Conservation (phyloP, 179 eudicot species). For the Spinacia oleracea region DNA sequence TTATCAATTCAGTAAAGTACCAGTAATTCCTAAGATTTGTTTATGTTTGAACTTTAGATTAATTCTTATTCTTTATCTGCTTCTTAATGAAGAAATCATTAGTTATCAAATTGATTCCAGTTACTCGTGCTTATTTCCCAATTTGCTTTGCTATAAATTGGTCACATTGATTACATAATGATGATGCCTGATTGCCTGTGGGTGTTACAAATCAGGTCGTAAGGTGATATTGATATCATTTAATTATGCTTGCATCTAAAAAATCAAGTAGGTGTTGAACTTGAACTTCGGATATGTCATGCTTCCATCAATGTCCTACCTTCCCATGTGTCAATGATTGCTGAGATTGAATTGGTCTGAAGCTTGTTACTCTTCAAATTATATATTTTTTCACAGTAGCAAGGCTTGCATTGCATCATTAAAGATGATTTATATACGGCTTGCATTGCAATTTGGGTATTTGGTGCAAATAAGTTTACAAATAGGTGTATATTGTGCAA, state of each 20-base stretch:
- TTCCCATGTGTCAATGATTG: slow-evolving; percentile 43
- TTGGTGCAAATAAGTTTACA: too few relatives aligned
- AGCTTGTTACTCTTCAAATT: slow-evolving; percentile 3
- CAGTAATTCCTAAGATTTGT: too few relatives aligned
- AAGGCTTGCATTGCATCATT: slow-evolving; percentile 36
- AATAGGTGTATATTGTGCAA: too few relatives aligned
- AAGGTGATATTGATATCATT: slow-evolving; percentile 31
- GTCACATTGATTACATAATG: slow-evolving; percentile 20
- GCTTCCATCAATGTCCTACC: slow-evolving; percentile 29
- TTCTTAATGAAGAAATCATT: too few relatives aligned
- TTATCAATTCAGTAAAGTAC: too few relatives aligned
- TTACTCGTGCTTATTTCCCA: too few relatives aligned
- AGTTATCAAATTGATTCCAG: too few relatives aligned
- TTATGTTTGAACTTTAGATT: too few relatives aligned
- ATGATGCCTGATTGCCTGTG: slow-evolving; percentile 25
- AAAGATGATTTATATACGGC: slow-evolving; percentile 17
- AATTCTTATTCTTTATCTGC: too few relatives aligned
- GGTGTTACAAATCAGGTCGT: slow-evolving; percentile 25
- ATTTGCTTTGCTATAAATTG: slow-evolving; percentile 29
- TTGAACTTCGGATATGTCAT: slow-evolving; percentile 24
- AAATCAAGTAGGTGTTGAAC: slow-evolving; percentile 20
- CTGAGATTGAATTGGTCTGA: background rate
- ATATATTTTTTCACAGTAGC: background rate
- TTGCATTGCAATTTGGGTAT: too few relatives aligned
- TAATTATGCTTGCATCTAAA: slow-evolving; percentile 18